Evolutionary conservation across 768 basidiomycete species (phyloP).

Genomic region (Mrakia frigida): DNA sequence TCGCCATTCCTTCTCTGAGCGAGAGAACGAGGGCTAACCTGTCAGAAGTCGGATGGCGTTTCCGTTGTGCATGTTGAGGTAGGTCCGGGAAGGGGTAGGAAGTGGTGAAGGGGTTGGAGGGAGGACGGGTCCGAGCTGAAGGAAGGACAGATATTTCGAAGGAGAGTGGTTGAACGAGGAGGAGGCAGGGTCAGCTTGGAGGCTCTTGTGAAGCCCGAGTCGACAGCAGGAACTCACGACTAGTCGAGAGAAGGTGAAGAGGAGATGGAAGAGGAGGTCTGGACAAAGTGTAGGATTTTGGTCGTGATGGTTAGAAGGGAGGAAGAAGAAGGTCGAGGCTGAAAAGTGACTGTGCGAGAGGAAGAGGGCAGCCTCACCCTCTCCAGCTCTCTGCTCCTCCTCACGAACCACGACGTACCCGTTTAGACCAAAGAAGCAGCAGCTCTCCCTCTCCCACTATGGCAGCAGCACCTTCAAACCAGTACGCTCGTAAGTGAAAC

Average conservation of each 20-base stretch:
- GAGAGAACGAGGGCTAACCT: slow-evolving; percentile 38
- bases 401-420: neutral
- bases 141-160: neutral
- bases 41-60: slow-evolving; percentile 45
- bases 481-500: slow-evolving; percentile 23
- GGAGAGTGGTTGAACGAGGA: no score
- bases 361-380: neutral
- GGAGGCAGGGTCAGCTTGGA: no score
- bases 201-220: no score
- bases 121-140: neutral
- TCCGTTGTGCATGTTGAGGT: slow-evolving; percentile 39
- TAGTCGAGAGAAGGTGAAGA: no score
- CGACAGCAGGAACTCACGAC: no score
- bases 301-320: no score
- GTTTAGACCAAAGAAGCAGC: neutral
- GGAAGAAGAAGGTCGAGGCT: neutral
- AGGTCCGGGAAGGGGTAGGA: neutral
- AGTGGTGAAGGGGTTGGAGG: neutral
- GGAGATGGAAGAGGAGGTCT: no score
- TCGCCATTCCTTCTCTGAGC: neutral
- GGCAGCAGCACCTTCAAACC: slow-evolving; percentile 11
- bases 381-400: neutral
- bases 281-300: no score
- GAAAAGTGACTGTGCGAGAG: neutral
- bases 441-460: neutral